phyloP scores from a whole-genome alignment of 805 yeast species.

The Schwanniomyces sp. region DNA sequence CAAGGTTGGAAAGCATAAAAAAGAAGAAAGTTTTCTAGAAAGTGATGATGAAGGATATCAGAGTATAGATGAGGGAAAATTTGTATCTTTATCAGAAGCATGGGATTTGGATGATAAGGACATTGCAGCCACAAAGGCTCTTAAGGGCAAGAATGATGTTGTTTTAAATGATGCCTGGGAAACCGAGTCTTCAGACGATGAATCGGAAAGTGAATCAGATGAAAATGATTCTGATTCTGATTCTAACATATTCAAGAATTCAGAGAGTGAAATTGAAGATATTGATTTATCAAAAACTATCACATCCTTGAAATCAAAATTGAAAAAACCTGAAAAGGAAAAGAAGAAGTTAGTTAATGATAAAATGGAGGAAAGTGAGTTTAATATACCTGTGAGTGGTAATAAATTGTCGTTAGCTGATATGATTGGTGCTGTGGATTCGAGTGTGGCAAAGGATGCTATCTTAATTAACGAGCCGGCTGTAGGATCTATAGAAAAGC shows the following conservation, averaged over 20 bases:
- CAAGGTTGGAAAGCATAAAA: conserved; percentile 28
- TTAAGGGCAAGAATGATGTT: conserved; percentile 18
- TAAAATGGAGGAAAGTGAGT: conserved; percentile 66
- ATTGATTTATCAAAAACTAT: conserved; percentile 53
- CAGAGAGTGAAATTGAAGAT: conserved; percentile 48
- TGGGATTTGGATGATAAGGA: conserved; percentile 81
- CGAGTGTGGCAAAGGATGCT: conserved; percentile 47
- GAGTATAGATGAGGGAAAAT: conserved; percentile 73
- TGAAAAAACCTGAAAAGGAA: conserved; percentile 33
- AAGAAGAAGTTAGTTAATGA: conserved; percentile 53
- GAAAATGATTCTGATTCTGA: conserved; percentile 22
- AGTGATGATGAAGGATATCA: conserved; percentile 60
- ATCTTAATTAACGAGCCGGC: conserved; percentile 43
- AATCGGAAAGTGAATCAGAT: conserved; percentile 17
- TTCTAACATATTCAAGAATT: conserved; percentile 30
- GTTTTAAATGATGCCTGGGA: conserved; percentile 32
- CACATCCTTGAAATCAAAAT: conserved; percentile 32
- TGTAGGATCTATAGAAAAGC: conserved; percentile 29
- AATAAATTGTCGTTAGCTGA: conserved; percentile 64
- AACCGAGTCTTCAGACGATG: conserved; percentile 18
- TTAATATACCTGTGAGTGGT: conserved; percentile 61
- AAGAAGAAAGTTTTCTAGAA: conserved; percentile 29
- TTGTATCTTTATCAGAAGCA: conserved; percentile 78
- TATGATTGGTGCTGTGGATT: conserved; percentile 68
- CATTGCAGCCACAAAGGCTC: conserved; percentile 16